phyloP scores from a whole-genome alignment of 2,329 filamentous ascomycete species.

The Trichophyton verrucosum region DNA sequence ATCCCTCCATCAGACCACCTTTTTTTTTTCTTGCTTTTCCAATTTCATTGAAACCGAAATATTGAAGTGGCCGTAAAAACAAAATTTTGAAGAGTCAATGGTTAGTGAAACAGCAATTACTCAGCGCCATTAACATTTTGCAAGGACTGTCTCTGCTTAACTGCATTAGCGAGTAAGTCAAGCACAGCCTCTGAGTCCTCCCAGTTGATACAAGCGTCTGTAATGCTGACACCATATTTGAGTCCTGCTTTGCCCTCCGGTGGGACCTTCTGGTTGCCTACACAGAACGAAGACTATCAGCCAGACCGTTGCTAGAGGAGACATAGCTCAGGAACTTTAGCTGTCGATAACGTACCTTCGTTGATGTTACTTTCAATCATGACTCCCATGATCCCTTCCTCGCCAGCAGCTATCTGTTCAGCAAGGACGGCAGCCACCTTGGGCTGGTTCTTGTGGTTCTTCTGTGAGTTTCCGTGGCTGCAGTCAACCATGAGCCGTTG shows the following conservation, averaged over 20 bases:
- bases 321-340: too few species aligned
- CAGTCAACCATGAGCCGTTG: constrained; percentile 96
- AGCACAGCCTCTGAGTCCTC: constrained; percentile 73
- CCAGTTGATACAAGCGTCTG: constrained; percentile 93
- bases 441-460: constrained; percentile 95
- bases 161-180: constrained; percentile 63
- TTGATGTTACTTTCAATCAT: constrained; percentile 99
- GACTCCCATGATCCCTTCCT: constrained; percentile 81
- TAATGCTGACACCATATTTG: constrained; percentile 87
- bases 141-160: constrained; percentile 55
- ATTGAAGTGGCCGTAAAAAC: background rate
- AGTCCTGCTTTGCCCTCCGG: constrained; percentile 63
- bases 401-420: constrained; percentile 76
- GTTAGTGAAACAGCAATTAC: background rate
- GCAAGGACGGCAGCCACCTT: constrained; percentile 72
- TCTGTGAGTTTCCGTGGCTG: constrained; percentile 95
- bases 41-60: too few species aligned
- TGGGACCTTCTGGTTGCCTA: constrained; percentile 66
- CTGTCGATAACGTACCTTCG: constrained; percentile 43
- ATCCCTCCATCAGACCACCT: background rate
- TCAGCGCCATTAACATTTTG: background rate
- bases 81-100: background rate
- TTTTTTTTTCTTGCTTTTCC: background rate
- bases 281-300: background rate
- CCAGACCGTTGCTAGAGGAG: background rate